These are phyloP conservation scores for Talaromyces stipitatus DNA, from an alignment of 495 filamentous ascomycete genomes.

Conservation along the genomic window DNA sequence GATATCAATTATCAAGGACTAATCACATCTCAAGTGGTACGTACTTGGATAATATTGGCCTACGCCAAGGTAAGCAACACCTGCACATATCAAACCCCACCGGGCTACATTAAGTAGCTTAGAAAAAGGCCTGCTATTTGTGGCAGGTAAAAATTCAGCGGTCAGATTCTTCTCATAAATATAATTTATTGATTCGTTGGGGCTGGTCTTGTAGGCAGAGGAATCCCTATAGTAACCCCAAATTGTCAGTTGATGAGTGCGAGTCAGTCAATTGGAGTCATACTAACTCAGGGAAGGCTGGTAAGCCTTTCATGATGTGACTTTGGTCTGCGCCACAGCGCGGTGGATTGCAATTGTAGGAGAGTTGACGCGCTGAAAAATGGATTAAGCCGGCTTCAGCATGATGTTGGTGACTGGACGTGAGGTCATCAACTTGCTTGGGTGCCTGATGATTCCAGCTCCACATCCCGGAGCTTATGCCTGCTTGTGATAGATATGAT, in stretches of 20 bases:
- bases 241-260: neutral
- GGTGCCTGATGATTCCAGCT: neutral
- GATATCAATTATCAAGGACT: neutral
- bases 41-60: neutral
- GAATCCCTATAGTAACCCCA: neutral
- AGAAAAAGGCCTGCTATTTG: neutral
- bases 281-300: neutral
- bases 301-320: neutral
- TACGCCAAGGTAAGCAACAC: neutral
- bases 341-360: neutral
- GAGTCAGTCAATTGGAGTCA: no score
- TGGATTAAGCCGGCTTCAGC: neutral
- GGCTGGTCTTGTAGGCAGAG: neutral
- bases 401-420: no score
- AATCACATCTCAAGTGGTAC: neutral
- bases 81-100: neutral
- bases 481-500: no score
- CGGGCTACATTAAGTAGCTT: neutral
- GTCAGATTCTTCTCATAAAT: neutral
- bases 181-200: neutral
- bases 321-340: neutral
- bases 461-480: no score
- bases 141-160: neutral
- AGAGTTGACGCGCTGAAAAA: neutral
- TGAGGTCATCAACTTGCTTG: no score